Evolutionary conservation across 495 filamentous ascomycete genomes (phyloP).

Genomic region (Cercophora samala): DNA sequence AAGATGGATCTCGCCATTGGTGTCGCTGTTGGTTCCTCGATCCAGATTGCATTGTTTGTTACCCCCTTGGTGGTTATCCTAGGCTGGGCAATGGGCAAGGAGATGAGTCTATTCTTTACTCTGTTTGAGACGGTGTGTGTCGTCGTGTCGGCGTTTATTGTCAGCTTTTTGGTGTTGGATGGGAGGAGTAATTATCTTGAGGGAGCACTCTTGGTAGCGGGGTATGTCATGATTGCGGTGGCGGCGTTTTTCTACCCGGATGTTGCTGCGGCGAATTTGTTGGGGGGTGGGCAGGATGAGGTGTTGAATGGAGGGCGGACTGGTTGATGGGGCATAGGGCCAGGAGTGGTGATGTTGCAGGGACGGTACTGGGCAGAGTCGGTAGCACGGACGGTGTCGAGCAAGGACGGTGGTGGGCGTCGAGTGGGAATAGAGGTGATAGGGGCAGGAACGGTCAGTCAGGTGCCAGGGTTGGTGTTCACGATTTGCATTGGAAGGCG

Average conservation of each 20-base stretch:
- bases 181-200: conserved; percentile 87
- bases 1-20: conserved; percentile 96
- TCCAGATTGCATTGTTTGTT: conserved; percentile 87
- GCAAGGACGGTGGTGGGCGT: not conserved
- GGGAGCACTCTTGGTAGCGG: conserved; percentile 74
- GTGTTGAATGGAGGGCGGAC: not conserved
- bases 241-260: conserved; percentile 64
- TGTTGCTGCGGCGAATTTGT: conserved; percentile 45
- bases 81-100: conserved; percentile 78
- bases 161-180: conserved; percentile 87
- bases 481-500: not conserved
- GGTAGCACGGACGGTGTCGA: not conserved
- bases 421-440: not conserved
- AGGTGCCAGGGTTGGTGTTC: not conserved
- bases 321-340: not conserved
- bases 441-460: not conserved
- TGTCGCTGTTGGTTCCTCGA: conserved; percentile 81
- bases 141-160: conserved; percentile 82
- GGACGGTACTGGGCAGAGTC: no score
- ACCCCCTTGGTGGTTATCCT: conserved; percentile 84
- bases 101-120: conserved; percentile 88
- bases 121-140: conserved; percentile 85
- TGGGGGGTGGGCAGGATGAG: conserved; percentile 25
- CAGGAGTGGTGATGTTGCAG: no score
- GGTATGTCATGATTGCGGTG: conserved; percentile 75